These are phyloP conservation scores for Platanthera zijinensis DNA, from an alignment of 106 monocot genomes.

Conservation along the genomic window DNA sequence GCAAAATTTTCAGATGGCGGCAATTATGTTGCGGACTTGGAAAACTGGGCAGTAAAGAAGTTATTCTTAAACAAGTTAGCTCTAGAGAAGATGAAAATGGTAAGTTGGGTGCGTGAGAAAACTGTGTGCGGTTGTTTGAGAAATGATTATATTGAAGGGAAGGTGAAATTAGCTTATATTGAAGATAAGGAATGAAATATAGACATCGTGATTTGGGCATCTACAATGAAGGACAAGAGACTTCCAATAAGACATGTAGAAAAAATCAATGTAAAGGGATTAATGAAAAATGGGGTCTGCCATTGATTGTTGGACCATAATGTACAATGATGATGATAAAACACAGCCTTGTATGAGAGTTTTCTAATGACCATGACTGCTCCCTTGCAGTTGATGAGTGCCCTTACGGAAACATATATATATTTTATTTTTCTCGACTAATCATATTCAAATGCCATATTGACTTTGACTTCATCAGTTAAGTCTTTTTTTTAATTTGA, in stretches of 20 bases:
- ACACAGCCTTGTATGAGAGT: background rate
- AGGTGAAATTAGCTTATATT: no score
- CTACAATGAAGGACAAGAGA: no score
- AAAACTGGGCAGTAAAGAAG: no score
- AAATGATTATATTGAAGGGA: no score
- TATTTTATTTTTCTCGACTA: background rate
- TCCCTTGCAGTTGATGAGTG: background rate
- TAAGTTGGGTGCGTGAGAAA: no score
- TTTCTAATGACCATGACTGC: background rate
- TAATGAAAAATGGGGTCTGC: background rate
- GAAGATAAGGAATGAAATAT: no score
- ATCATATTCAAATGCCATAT: background rate
- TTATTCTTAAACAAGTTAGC: no score
- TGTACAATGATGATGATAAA: background rate
- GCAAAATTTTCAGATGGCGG: no score
- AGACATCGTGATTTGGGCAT: no score
- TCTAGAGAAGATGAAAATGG: no score
- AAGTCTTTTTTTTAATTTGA: background rate
- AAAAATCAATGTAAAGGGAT: background rate
- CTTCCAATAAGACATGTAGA: background rate
- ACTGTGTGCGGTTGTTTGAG: no score
- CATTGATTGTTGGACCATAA: background rate
- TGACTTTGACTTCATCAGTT: background rate
- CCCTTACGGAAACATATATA: background rate
- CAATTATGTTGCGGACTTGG: no score